phyloP scores from a whole-genome alignment of 2,329 filamentous ascomycete genomes.

The Monosporascus sp. region DNA sequence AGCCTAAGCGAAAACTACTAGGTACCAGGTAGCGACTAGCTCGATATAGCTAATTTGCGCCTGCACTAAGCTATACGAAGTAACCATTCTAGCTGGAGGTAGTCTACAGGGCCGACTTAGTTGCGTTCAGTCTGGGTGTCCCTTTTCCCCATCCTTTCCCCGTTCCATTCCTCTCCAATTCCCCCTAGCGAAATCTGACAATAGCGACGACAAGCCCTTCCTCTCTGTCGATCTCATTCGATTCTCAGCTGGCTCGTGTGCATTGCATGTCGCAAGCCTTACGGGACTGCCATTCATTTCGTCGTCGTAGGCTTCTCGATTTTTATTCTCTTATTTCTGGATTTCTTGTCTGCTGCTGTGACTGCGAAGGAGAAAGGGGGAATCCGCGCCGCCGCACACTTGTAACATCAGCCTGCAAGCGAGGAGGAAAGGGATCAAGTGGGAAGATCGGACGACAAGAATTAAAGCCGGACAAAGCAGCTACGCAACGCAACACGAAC shows the following conservation, averaged over 20 bases:
- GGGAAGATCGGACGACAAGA: neutral
- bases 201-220: constrained; percentile 19
- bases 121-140: neutral
- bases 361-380: neutral
- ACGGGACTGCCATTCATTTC: neutral
- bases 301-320: neutral
- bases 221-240: constrained; percentile 16
- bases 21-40: too few relatives aligned
- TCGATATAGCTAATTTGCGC: too few relatives aligned
- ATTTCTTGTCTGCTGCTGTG: neutral
- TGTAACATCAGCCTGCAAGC: neutral
- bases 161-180: neutral
- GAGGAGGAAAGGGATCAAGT: neutral
- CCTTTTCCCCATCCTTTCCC: neutral
- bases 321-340: too few relatives aligned
- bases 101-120: too few relatives aligned
- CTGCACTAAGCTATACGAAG: too few relatives aligned
- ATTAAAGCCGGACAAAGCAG: neutral
- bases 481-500: neutral
- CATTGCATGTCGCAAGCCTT: constrained; percentile 1
- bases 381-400: neutral
- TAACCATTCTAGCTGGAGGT: too few relatives aligned
- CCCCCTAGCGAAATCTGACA: constrained; percentile 4
- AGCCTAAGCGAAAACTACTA: too few relatives aligned
- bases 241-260: constrained; percentile 18